A percentile compares a stretch with the other conserved stretches of the same genome.
phyloP scores from a whole-genome alignment of 371 early-diverging fungal genomes.

The Apophysomyces trapeziformis region DNA sequence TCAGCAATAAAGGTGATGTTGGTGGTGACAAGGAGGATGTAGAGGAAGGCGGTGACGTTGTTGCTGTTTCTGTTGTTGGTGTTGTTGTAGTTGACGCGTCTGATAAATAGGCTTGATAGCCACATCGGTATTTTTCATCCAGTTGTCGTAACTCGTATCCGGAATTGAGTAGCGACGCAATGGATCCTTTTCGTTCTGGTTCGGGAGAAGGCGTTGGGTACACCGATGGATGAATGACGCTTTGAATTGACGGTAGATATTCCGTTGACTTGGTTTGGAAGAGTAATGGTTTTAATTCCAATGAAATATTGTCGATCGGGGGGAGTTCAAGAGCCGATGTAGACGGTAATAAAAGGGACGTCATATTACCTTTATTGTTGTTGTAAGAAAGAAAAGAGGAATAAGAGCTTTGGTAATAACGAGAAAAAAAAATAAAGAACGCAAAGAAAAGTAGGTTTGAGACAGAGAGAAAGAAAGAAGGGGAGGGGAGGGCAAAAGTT shows the following conservation, averaged over 20 bases:
- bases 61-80: no score
- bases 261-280: constrained; percentile 1
- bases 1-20: background rate
- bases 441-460: background rate
- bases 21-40: no score
- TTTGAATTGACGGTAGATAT: constrained; percentile 1
- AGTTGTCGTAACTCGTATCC: constrained; percentile 30
- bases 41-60: no score
- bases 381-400: background rate
- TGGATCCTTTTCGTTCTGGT: constrained; percentile 36
- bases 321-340: constrained; percentile 23
- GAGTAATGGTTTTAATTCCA: background rate
- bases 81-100: constrained; percentile 8
- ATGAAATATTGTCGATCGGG: background rate
- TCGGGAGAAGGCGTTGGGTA: constrained; percentile 6
- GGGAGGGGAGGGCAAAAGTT: background rate
- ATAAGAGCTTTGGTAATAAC: constrained; percentile 3
- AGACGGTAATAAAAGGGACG: background rate
- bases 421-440: background rate
- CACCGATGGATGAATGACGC: background rate
- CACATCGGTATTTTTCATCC: constrained; percentile 19
- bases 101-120: constrained; percentile 19
- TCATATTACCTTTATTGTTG: constrained; percentile 6
- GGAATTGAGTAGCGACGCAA: constrained; percentile 49
- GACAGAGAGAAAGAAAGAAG: background rate